phyloP scores from a whole-genome alignment of 2,329 filamentous ascomycete species.

The Xylaria sp. region DNA sequence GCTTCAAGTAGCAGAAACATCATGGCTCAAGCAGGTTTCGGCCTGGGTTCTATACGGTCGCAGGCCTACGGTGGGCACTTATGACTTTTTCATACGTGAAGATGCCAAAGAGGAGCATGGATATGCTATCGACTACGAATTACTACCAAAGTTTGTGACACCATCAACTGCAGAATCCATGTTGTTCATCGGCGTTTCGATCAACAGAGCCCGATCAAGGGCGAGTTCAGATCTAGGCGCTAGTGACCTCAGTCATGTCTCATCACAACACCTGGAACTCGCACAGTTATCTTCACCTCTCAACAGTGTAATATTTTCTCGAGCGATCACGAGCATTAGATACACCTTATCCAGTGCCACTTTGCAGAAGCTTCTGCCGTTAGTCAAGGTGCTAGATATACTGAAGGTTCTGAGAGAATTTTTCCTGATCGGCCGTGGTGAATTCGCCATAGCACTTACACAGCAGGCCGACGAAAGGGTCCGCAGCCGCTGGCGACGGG shows the following conservation, averaged over 20 bases:
- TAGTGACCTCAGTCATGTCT: slow-evolving; percentile 69
- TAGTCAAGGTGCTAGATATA: slow-evolving; percentile 79
- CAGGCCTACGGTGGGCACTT: slow-evolving; percentile 77
- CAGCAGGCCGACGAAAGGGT: slow-evolving; percentile 85
- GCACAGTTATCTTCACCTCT: slow-evolving; percentile 78
- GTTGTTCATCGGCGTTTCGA: slow-evolving; percentile 87
- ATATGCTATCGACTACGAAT: slow-evolving; percentile 66
- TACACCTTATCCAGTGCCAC: slow-evolving; percentile 85
- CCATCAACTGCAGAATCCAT: slow-evolving; percentile 81
- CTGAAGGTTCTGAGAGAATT: slow-evolving; percentile 84
- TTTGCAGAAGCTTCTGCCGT: slow-evolving; percentile 82
- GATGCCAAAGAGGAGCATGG: slow-evolving; percentile 60
- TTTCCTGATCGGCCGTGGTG: slow-evolving; percentile 86
- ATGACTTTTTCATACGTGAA: slow-evolving; percentile 87
- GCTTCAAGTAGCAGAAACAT: slow-evolving; percentile 81
- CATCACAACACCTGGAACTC: slow-evolving; percentile 75
- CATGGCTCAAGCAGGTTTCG: slow-evolving; percentile 91
- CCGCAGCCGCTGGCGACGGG: slow-evolving; percentile 75
- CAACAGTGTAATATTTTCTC: slow-evolving; percentile 75
- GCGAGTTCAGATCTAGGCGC: slow-evolving; percentile 58
- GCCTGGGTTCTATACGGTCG: slow-evolving; percentile 92
- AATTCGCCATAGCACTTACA: slow-evolving; percentile 89
- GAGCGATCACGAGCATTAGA: slow-evolving; percentile 79
- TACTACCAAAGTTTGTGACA: slow-evolving; percentile 85
- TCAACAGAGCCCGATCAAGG: slow-evolving; percentile 81